Base-by-base conservation (phyloP, 2,329 filamentous ascomycete species). In the Dothideomycetes sp. region DNA sequence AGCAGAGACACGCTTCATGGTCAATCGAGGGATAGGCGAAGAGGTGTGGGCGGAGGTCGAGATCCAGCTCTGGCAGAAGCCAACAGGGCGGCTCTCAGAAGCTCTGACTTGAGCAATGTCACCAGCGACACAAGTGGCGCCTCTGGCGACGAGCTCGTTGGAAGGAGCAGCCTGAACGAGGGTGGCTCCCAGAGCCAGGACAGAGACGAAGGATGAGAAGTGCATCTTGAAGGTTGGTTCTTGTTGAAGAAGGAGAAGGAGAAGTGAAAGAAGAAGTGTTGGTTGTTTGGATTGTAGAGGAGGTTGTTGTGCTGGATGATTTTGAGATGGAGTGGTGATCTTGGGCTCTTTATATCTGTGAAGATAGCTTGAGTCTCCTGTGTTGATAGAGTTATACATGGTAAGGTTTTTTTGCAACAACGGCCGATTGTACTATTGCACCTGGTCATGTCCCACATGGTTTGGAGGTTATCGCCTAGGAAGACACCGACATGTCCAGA, bases 181-280 rank as follows among this genome's bases (percentile, higher is more conserved):
- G 30, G 37, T 16, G 37, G 37, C 37, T 18, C 37, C 37, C 19
- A 41, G 30, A 19, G 37, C 30, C 33, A 54, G 45, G 32, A 56
- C 47, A 9, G 53, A 50, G 7, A 55, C 43, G 37, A 54, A 32
- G 17, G 51, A 48, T 19, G 44, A 44, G 43, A 47, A 47, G 25
- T 51, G 50, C 52, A 54, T 53, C 24, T 15, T 47, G 33, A 33
- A 20, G 30, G 27, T 24, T 24, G 22, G 22, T 24, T 24, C 24
- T 37, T 16, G 22, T 24, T 7, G 22, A 24, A 11, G 22, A 24
- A 32, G 35, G 25, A 25, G 30, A 30, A 33, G 27, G 30, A 33
- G 37, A 33, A 22, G 7, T 27, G 29, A 33, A 27, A 16, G 29
- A 41, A n/a, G 12, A 23, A 25, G 29, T 30, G 20, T 29, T 40